These are phyloP conservation scores for Thalassiosira mediterranea DNA, from an alignment of 352 stramenopile genomes.

Conservation along the genomic window DNA sequence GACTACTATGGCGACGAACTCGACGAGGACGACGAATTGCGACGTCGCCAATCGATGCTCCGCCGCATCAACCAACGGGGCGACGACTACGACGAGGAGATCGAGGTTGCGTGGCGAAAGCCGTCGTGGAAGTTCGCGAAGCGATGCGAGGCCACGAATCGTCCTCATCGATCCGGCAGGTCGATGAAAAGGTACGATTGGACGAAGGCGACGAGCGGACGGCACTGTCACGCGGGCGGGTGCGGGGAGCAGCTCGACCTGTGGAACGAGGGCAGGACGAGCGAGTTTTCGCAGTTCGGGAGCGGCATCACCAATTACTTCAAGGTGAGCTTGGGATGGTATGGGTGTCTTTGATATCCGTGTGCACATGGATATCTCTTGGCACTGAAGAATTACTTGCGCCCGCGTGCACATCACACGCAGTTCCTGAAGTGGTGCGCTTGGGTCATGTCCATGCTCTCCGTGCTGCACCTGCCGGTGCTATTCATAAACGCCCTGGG, in stretches of 20 bases:
- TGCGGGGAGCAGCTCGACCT: slow-evolving; percentile 82
- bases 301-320: slow-evolving; percentile 82
- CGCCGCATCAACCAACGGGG: slow-evolving; percentile 41
- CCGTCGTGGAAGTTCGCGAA: slow-evolving; percentile 61
- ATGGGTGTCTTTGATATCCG: no score
- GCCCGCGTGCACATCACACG: background rate
- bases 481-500: slow-evolving; percentile 59
- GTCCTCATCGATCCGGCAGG: slow-evolving; percentile 57
- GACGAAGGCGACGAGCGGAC: slow-evolving; percentile 48
- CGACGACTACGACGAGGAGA: slow-evolving; percentile 55
- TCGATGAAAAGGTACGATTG: slow-evolving; percentile 51
- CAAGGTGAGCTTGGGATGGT: slow-evolving; percentile 62
- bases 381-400: no score
- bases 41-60: slow-evolving; percentile 34
- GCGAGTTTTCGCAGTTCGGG: slow-evolving; percentile 74
- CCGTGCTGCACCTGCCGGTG: slow-evolving; percentile 53
- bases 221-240: slow-evolving; percentile 72
- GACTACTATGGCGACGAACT: background rate
- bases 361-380: no score
- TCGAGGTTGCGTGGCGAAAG: slow-evolving; percentile 54
- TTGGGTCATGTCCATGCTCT: slow-evolving; percentile 64
- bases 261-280: slow-evolving; percentile 77
- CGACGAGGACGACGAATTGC: slow-evolving; percentile 4
- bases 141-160: slow-evolving; percentile 35
- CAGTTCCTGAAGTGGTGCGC: slow-evolving; percentile 68